These are phyloP conservation scores for Mercurialis annua DNA, from an alignment of 345 rosid species.

Conservation along the genomic window DNA sequence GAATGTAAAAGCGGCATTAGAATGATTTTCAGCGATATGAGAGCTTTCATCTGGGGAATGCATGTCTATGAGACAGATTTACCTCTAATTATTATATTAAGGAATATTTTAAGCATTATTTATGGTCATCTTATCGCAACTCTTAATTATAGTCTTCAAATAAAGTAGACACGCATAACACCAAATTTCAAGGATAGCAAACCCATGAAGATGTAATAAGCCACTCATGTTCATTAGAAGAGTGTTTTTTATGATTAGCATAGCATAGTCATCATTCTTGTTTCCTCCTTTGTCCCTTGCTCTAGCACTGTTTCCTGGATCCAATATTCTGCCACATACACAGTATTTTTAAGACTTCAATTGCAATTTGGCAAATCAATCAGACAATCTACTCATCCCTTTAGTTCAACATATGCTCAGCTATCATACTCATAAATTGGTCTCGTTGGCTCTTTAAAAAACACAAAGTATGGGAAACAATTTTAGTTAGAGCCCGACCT, in stretches of 20 bases:
- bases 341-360: not conserved
- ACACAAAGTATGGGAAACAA: not conserved
- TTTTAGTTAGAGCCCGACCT: slow-evolving; percentile 43
- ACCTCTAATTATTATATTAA: not conserved
- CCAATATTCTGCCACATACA: not conserved
- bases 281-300: not conserved
- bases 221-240: slow-evolving; percentile 2
- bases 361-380: not conserved
- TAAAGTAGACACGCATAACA: slow-evolving; percentile 6
- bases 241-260: not conserved
- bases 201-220: slow-evolving; percentile 7
- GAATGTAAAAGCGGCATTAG: not conserved
- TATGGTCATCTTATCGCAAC: not conserved
- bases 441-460: slow-evolving; percentile 1
- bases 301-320: slow-evolving; percentile 1
- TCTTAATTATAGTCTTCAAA: not conserved
- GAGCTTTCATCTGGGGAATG: not conserved
- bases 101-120: not conserved
- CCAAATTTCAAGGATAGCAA: slow-evolving; percentile 1
- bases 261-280: not conserved
- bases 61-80: not conserved
- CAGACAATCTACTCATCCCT: not conserved
- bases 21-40: not conserved
- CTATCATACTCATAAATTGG: not conserved
- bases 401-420: not conserved